phyloP scores from a whole-genome alignment of 2,329 filamentous ascomycete genomes.

The Scedosporium apiospermum region DNA sequence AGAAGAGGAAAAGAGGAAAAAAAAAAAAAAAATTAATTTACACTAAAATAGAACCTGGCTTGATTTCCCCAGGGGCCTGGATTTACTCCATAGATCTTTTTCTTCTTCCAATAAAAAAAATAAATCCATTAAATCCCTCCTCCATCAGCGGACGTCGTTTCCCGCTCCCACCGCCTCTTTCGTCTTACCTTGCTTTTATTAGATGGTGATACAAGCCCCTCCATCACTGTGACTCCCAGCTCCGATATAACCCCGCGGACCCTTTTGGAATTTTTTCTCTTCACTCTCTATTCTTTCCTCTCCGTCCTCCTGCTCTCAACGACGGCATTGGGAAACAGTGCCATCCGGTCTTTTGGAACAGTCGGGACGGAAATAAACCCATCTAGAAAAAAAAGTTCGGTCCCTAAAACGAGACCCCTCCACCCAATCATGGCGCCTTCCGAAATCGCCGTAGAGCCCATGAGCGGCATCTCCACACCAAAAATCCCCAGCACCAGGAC shows the following conservation, averaged over 20 bases:
- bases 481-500: slow-evolving; percentile 5
- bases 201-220: not conserved
- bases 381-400: not conserved
- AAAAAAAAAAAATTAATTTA: not conserved
- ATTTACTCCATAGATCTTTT: not conserved
- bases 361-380: not conserved
- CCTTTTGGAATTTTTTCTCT: not conserved
- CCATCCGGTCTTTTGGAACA: not conserved
- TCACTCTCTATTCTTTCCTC: not conserved
- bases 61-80: no score
- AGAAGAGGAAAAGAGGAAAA: not conserved
- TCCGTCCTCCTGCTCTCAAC: not conserved
- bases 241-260: not conserved
- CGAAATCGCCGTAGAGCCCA: not conserved
- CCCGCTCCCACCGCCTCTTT: not conserved
- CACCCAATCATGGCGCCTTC: slow-evolving; percentile 7
- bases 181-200: no score
- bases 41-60: no score
- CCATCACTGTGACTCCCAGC: not conserved
- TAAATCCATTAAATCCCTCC: not conserved
- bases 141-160: not conserved
- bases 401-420: not conserved
- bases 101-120: not conserved
- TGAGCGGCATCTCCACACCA: slow-evolving; percentile 3
- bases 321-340: not conserved